Conservation (phyloP, 1,284 basidiomycete genomes). For the Cryptococcus maquisensis region DNA sequence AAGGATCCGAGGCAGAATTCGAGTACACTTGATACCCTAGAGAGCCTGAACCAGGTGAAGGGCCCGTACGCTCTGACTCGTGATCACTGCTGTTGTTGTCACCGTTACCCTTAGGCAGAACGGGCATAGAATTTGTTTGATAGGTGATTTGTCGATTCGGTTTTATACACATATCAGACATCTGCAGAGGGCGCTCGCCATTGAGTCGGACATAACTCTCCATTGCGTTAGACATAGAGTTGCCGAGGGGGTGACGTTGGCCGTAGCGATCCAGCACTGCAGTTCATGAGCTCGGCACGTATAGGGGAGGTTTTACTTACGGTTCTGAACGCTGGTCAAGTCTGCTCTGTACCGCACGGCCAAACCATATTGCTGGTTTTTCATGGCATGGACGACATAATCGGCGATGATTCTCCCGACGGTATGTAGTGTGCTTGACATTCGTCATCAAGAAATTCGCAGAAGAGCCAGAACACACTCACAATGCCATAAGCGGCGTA, state of each 20-base stretch:
- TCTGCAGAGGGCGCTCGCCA: not conserved
- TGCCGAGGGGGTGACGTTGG: constrained; percentile 18
- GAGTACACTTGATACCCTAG: not conserved
- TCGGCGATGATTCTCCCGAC: constrained; percentile 30
- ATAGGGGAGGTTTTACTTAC: constrained; percentile 8
- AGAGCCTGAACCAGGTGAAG: too few relatives aligned
- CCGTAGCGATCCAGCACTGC: constrained; percentile 20
- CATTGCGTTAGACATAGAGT: constrained; percentile 14
- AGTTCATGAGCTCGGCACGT: not conserved
- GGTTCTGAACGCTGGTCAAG: constrained; percentile 20
- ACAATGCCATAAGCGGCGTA: constrained; percentile 34
- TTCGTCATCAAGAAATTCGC: not conserved
- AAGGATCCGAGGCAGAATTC: not conserved
- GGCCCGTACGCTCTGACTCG: too few relatives aligned
- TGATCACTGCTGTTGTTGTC: too few relatives aligned
- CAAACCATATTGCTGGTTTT: constrained; percentile 17
- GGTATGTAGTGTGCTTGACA: constrained; percentile 29
- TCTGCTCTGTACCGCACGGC: constrained; percentile 33
- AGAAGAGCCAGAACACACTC: constrained; percentile 9
- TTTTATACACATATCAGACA: not conserved
- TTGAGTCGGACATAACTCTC: constrained; percentile 8
- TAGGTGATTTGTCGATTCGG: not conserved
- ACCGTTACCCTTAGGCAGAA: too few relatives aligned
- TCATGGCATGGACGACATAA: constrained; percentile 24
- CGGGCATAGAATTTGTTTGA: not conserved